A percentile compares a stretch with the other conserved stretches of the same genome.
Evolutionary conservation across 2,329 filamentous ascomycete species (phyloP).

Genomic region (Neofusicoccum sp.): DNA sequence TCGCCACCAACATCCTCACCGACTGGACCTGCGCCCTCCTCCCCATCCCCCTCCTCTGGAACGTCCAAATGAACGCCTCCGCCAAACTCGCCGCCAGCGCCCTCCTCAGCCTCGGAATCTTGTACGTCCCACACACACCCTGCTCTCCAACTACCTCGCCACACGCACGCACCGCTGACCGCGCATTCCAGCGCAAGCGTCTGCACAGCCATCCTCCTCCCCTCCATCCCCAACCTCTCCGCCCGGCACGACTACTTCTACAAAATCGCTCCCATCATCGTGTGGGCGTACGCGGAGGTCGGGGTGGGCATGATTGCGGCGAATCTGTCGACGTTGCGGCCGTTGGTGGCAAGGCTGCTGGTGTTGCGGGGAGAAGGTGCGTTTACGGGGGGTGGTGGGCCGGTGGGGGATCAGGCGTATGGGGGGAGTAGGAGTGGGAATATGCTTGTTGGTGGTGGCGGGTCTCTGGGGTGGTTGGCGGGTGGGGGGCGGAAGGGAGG

Average conservation of each 20-base stretch:
- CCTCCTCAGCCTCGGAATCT: slow-evolving; percentile 28
- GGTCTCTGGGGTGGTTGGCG: too few relatives aligned
- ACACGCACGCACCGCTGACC: slow-evolving; percentile 11
- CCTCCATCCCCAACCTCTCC: slow-evolving; percentile 39
- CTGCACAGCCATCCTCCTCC: slow-evolving; percentile 35
- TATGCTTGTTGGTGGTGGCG: too few relatives aligned
- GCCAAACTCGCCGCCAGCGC: slow-evolving; percentile 27
- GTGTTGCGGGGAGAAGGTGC: too few relatives aligned
- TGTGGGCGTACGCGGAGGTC: slow-evolving; percentile 41
- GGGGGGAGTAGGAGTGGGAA: too few relatives aligned
- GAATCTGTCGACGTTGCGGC: slow-evolving; percentile 19
- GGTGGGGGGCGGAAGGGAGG: not conserved
- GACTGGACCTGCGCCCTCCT: slow-evolving; percentile 41
- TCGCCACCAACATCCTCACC: slow-evolving; percentile 38
- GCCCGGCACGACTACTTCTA: slow-evolving; percentile 35
- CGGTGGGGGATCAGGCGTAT: too few relatives aligned
- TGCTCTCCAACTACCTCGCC: too few relatives aligned
- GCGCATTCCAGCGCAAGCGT: slow-evolving; percentile 25
- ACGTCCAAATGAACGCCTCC: slow-evolving; percentile 29
- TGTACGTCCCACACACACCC: too few relatives aligned
- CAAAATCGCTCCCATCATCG: slow-evolving; percentile 35
- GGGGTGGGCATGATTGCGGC: slow-evolving; percentile 39
- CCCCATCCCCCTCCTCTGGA: slow-evolving; percentile 29
- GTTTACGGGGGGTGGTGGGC: too few relatives aligned
- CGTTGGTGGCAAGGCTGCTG: too few relatives aligned